phyloP scores from a whole-genome alignment of 1,284 basidiomycete genomes.

The Phellopilus nigrolimitatus region DNA sequence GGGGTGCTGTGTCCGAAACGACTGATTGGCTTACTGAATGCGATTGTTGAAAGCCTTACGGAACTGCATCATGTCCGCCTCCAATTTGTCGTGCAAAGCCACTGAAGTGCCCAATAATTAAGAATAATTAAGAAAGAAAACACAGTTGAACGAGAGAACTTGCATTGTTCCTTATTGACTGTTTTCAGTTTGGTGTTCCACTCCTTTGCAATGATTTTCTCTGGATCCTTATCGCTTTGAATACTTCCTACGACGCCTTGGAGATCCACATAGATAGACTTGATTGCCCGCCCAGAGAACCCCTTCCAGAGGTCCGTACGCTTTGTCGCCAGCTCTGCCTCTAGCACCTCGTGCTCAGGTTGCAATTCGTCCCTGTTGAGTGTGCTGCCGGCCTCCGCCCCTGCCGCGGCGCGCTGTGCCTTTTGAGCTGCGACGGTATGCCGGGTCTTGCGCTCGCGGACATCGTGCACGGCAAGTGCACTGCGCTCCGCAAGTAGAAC shows the following conservation, averaged over 20 bases:
- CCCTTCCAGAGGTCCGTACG: conserved; percentile 46
- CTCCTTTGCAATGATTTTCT: conserved; percentile 50
- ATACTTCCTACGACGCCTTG: conserved; percentile 42
- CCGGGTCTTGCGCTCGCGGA: conserved; percentile 54
- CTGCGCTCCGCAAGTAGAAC: conserved; percentile 65
- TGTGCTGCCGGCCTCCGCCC: neutral
- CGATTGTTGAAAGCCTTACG: conserved; percentile 73
- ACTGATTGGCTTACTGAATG: conserved; percentile 36
- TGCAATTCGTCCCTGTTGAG: conserved; percentile 31
- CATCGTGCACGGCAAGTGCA: conserved; percentile 60
- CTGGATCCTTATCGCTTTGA: conserved; percentile 45
- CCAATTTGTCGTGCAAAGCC: conserved; percentile 55
- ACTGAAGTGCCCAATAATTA: conserved; percentile 30
- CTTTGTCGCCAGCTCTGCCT: conserved; percentile 41
- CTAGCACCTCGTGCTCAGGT: conserved; percentile 59
- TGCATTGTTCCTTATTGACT: conserved; percentile 56
- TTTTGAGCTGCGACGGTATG: conserved; percentile 61
- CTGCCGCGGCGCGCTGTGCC: conserved; percentile 27
- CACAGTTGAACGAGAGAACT: neutral
- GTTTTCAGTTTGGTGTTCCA: conserved; percentile 44
- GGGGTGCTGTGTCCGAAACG: neutral
- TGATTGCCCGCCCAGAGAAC: conserved; percentile 52
- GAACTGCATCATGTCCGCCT: conserved; percentile 56
- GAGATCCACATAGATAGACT: conserved; percentile 62
- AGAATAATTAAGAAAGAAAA: neutral